Evolutionary conservation across 2,329 filamentous ascomycete genomes (phyloP).

Genomic region (Nannizziopsis barbatae): DNA sequence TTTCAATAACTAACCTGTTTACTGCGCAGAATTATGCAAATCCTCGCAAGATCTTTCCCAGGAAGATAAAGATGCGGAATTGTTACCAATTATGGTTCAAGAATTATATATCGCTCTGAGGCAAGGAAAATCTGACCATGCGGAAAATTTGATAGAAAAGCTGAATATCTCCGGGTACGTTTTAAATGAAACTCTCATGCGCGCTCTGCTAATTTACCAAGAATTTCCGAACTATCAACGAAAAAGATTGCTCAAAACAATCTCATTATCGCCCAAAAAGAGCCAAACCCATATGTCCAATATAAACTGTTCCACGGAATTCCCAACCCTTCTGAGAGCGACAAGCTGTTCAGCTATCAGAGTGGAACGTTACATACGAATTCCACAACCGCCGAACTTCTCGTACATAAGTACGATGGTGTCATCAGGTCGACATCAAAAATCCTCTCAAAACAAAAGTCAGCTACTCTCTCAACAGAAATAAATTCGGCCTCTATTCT

Average conservation of each 20-base stretch:
- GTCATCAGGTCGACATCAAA: slow-evolving; percentile 46
- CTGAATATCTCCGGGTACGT: slow-evolving; percentile 44
- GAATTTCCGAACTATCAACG: slow-evolving; percentile 48
- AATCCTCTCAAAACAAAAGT: slow-evolving; percentile 38
- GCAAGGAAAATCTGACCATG: slow-evolving; percentile 46
- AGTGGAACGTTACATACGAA: slow-evolving; percentile 44
- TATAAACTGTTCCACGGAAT: slow-evolving; percentile 47
- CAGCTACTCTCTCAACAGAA: slow-evolving; percentile 40
- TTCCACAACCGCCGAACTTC: slow-evolving; percentile 46
- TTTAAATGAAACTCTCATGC: slow-evolving; percentile 5
- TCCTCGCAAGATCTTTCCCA: slow-evolving; percentile 49
- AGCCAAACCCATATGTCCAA: slow-evolving; percentile 47
- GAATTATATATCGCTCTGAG: slow-evolving; percentile 49
- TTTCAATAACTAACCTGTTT: background rate
- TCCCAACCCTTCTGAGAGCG: slow-evolving; percentile 37
- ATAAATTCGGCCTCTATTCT: slow-evolving; percentile 50
- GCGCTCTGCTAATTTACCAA: slow-evolving; percentile 18
- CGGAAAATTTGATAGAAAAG: slow-evolving; percentile 41
- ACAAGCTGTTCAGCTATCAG: slow-evolving; percentile 50
- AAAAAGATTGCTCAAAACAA: slow-evolving; percentile 52
- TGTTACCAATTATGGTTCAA: slow-evolving; percentile 51
- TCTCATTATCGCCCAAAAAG: slow-evolving; percentile 36
- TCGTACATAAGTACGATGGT: slow-evolving; percentile 49
- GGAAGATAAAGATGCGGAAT: slow-evolving; percentile 48
- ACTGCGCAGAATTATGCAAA: slow-evolving; percentile 43